Evolutionary conservation across 1,139 yeast species (phyloP), one percentile per base, ranked within the genome.

Genomic region (Candida tunisiensis): DNA sequence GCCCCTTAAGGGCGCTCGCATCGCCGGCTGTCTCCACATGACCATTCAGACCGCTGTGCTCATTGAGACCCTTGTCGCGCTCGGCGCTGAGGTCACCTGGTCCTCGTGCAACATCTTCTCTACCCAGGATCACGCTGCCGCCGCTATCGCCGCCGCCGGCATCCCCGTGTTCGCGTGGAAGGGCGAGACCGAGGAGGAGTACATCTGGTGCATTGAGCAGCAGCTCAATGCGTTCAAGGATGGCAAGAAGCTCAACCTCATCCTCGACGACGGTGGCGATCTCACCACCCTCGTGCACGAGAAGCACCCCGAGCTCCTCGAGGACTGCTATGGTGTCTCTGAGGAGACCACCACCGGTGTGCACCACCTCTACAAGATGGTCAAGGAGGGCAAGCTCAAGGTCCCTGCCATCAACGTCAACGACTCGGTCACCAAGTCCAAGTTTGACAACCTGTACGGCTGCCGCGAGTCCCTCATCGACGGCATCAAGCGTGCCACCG

Each of bases 311-410:
- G 95, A 88, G 64, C 77, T 82, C 88, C 73, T 88, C 62, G 70
- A 75, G 40, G 93, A 60, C 60, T 88, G 98, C 69, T 85, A 45
- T 67, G 99, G 99, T 65, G 62, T 88, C 44, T 79, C 94, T 44
- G 99, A 88, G 72, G 99, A 88, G 71, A 88, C 99, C 64, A 88
- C 99, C 59, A 88, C 99, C 43, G 99, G 99, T 77, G 98, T 88
- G 51, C 98, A 91, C 72, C 94, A 88, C 67, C 72, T 88, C 55
- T 88, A 88, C 85, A 79, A 77, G 70, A 78, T 85, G 93, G 61
- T 88, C 56, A 80, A 68, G 63, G 93, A 88, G 36, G 78, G 74
- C 45, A 62, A 64, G 46, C 75, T 88, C 63, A 88, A 85, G 75
- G 96, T 88, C 32, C 99, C 99, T 57, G 98, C 99, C 60, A 88